Evolutionary conservation across 2,329 filamentous ascomycete genomes (phyloP), one percentile per base, ranked within the genome.

Genomic region (Drechslerella dactyloides): DNA sequence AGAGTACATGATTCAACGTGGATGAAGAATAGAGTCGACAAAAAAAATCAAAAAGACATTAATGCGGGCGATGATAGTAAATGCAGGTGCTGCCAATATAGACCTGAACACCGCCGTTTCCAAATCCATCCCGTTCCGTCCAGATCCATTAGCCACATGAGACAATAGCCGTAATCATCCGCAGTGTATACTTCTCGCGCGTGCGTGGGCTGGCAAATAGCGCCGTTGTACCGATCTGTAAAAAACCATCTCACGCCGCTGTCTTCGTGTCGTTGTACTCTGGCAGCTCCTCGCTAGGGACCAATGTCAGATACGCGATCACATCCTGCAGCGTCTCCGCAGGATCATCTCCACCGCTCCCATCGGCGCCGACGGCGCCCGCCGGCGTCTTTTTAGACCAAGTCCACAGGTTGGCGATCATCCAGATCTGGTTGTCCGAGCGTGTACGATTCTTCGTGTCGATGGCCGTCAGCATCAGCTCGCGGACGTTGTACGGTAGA

Each of bases 271-370:
- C 66, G 17, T 60, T 60, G 17, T 59, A 60, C 15, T 50, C 60
- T 1, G 60, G 55, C 3, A 61, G 33, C 4, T 72, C 68, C 15
- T 72, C 60, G 19, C 37, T 55, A 13, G 56, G 55, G 2, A 72
- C 55, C 0, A 72, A 50, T 0, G 60, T 72, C 48, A 72, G 60
- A 23, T 72, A 72, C 3, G 68, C 68, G 10, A 72, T 72, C 2
- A 72, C 68, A n/a, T 72, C 68, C 60, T 72, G 68, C 0, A 72
- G 51, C 0, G 68, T 72, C 35, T 72, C 68, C 1, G 68, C 68
- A 0, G 68, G 68, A 23, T 72, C 68, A n/a, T 72, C 68, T 19
- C 58, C 55, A 23, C 44, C 44, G 54, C 52, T 57, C 44, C 55
- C 55, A 35, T 57, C 50, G 3, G 61, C 53, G 15, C 59, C 68